Evolutionary conservation across 1,284 basidiomycete genomes (phyloP), one percentile per base, ranked within the genome.

Genomic region (Coniferiporia weirii): DNA sequence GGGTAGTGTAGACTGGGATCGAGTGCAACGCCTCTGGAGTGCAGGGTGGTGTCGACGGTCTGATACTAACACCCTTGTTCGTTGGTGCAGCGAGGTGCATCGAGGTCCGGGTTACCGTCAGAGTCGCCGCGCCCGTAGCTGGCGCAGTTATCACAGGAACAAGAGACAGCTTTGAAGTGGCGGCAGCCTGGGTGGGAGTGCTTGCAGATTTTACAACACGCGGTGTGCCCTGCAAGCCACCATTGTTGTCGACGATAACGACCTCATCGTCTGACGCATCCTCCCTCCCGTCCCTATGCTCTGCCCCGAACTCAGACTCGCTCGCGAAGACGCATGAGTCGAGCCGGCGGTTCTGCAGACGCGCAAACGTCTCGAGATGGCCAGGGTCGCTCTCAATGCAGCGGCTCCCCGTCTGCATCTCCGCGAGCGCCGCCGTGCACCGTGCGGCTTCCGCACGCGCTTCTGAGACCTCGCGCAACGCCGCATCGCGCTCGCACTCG

Each of bases 311-410:
- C 44, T 59, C 57, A 27, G 34, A n/a, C 8, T 52, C 51, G 17
- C 52, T 57, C 7, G 40, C 20, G 43, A 61, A 57, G 49, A 57
- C 47, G 46, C 54, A 57, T 7, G 59, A 61, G 15, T 61, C 59
- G 1, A 61, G 51, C 12, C 40, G 36, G 19, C 35, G 45, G 35
- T 61, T 61, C 46, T 61, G 54, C 8, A 61, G 34, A 22, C 59
- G 54, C 22, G 59, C 59, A 38, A 61, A 44, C 17, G 22, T 32
- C 2, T 51, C 55, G 4, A 56, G 36, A 36, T 40, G 51, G 27
- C 34, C 44, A 46, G 12, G n/a, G 44, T 40, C 44, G 17, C 17
- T 9, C 44, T 17, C 44, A 8, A n/a, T n/a, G 15, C 44, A n/a
- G 8, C 8, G n/a, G 17, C 44, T 20, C 44, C 8, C 44, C 38